Evolutionary conservation across 306 rosid species (phyloP).

Genomic region (Pyrus bretschneideri): DNA sequence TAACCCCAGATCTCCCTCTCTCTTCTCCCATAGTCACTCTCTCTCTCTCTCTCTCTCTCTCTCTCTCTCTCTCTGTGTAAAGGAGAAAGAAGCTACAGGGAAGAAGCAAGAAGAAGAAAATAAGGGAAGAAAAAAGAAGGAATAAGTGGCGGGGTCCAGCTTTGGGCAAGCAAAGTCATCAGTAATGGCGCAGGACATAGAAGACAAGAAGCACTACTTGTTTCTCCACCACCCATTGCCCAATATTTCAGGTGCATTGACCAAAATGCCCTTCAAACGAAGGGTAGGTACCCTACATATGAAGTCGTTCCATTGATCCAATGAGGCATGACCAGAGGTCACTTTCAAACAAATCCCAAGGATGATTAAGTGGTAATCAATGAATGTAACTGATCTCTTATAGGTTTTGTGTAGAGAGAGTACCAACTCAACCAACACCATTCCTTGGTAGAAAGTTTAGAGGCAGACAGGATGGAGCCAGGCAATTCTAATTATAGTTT

Average conservation of each 20-base stretch:
- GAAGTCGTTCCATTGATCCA: constrained; percentile 7
- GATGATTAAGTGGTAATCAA: background rate
- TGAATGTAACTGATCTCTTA: constrained; percentile 14
- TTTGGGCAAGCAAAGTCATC: constrained; percentile 6
- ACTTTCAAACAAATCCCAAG: constrained; percentile 11
- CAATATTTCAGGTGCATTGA: background rate
- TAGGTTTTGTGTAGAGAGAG: constrained; percentile 1
- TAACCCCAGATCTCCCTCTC: background rate
- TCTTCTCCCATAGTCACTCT: background rate
- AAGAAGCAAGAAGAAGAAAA: background rate
- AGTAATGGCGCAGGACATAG: constrained; percentile 17
- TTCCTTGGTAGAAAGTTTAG: constrained; percentile 2
- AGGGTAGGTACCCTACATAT: constrained; percentile 7
- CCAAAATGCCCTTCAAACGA: constrained; percentile 18
- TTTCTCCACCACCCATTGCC: constrained; percentile 23
- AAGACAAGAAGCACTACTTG: constrained; percentile 14
- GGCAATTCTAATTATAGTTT: constrained; percentile 40
- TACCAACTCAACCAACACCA: background rate
- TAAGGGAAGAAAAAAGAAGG: background rate
- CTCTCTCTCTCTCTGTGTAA: background rate
- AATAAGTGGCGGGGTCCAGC: constrained; percentile 19
- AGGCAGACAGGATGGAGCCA: constrained; percentile 82
- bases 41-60: background rate
- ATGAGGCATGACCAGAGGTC: background rate
- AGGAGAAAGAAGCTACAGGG: background rate